A percentile compares a stretch with the other conserved stretches of the same genome.
These are phyloP conservation scores for Phytophthora nicotianae DNA, from an alignment of 352 stramenopile genomes.

Conservation along the genomic window DNA sequence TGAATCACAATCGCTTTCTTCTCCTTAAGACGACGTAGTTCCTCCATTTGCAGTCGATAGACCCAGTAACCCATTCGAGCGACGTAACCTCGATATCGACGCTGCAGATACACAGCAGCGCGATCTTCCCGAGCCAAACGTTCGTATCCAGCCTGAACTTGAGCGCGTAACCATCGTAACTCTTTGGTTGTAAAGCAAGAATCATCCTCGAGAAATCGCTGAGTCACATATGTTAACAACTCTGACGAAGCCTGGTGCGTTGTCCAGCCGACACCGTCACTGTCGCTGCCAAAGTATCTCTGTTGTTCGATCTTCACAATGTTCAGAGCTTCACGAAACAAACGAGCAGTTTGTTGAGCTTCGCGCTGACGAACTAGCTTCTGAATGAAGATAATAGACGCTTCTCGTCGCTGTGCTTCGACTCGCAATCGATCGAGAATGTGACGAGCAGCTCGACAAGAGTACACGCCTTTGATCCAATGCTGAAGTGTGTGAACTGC, in stretches of 20 bases:
- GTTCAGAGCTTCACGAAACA: constrained; percentile 50
- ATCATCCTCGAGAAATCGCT: constrained; percentile 39
- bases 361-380: constrained; percentile 58
- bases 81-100: constrained; percentile 54
- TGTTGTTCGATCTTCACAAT: constrained; percentile 53
- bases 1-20: constrained; percentile 44
- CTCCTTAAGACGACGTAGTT: constrained; percentile 39
- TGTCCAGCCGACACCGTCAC: constrained; percentile 18
- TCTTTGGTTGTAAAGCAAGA: constrained; percentile 49
- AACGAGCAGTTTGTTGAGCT: constrained; percentile 33
- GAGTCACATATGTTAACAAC: constrained; percentile 55
- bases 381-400: constrained; percentile 60
- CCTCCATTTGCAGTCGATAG: constrained; percentile 37
- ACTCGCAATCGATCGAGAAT: constrained; percentile 32
- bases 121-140: constrained; percentile 49
- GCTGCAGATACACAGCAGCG: constrained; percentile 57
- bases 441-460: constrained; percentile 27
- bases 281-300: constrained; percentile 40
- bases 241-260: constrained; percentile 42
- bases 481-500: constrained; percentile 40
- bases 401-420: constrained; percentile 36
- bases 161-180: constrained; percentile 41
- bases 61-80: constrained; percentile 50
- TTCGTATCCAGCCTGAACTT: constrained; percentile 37
- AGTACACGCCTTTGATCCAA: constrained; percentile 30